Percentiles rank a stretch among this genome's conserved stretches.
phyloP scores from a whole-genome alignment of 1,284 basidiomycete genomes.

The Neonothopanus nambi region DNA sequence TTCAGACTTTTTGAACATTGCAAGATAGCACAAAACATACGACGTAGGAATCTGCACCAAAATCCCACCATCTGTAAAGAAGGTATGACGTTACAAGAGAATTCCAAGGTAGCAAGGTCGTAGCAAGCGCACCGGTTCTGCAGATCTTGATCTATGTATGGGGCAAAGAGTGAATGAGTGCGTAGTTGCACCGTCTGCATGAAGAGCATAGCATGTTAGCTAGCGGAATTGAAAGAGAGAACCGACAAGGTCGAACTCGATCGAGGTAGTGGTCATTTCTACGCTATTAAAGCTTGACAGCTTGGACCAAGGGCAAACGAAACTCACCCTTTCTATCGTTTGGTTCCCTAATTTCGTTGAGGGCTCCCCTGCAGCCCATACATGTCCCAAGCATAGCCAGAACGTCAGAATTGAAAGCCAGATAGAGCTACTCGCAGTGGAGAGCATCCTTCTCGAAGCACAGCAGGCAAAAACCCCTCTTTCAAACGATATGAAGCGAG shows the following conservation, averaged over 20 bases:
- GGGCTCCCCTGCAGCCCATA: conserved; percentile 36
- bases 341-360: conserved; percentile 60
- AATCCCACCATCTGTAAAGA: conserved; percentile 85
- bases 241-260: conserved; percentile 1
- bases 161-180: conserved; percentile 84
- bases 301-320: neutral
- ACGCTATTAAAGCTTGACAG: no score
- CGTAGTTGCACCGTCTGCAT: conserved; percentile 72
- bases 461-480: no score
- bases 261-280: no score
- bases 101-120: neutral
- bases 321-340: conserved; percentile 68
- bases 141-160: conserved; percentile 85
- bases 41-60: conserved; percentile 85
- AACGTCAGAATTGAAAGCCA: conserved; percentile 9
- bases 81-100: neutral
- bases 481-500: no score
- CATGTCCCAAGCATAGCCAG: conserved; percentile 32
- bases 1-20: neutral
- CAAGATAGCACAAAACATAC: conserved; percentile 47
- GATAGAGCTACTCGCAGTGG: conserved; percentile 1
- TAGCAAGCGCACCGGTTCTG: conserved; percentile 76
- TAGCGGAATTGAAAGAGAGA: neutral
- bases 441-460: conserved; percentile 4
- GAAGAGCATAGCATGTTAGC: conserved; percentile 11